Conservation (phyloP, 2,329 filamentous ascomycete species). For the Diaporthe batatas region DNA sequence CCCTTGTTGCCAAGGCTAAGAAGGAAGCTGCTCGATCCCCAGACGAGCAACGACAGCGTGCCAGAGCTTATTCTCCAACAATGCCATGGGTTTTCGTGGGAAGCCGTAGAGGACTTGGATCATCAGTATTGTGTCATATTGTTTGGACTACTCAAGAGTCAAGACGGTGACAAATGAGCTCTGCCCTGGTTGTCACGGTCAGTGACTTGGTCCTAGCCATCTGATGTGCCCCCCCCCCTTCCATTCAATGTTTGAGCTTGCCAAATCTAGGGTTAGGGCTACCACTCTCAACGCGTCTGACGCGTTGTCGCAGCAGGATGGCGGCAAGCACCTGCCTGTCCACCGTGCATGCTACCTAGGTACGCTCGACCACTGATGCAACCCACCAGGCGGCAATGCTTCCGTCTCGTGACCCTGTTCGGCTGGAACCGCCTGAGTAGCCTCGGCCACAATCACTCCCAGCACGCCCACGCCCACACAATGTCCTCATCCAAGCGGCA, state of each 20-base stretch:
- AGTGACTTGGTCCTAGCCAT: neutral
- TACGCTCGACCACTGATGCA: neutral
- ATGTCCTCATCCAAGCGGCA: constrained; percentile 45
- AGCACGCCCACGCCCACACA: constrained; percentile 7
- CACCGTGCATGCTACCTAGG: neutral
- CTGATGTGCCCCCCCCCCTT: neutral
- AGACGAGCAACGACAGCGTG: no score
- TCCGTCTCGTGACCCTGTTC: neutral
- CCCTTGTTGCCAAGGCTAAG: no score
- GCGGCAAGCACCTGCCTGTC: no score
- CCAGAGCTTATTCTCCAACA: neutral
- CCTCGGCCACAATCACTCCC: neutral
- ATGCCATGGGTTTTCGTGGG: neutral
- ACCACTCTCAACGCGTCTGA: neutral
- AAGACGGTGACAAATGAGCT: no score
- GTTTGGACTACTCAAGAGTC: no score
- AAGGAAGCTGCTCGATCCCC: no score
- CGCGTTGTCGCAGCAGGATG: neutral
- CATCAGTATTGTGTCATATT: neutral
- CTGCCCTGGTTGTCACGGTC: no score
- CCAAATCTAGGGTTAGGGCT: neutral
- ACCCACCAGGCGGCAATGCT: neutral
- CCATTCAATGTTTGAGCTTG: no score
- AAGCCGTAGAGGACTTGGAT: no score
- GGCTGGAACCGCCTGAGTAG: neutral